Conservation (phyloP, 805 yeast species). For the Zygosaccharomyces siamensis region DNA sequence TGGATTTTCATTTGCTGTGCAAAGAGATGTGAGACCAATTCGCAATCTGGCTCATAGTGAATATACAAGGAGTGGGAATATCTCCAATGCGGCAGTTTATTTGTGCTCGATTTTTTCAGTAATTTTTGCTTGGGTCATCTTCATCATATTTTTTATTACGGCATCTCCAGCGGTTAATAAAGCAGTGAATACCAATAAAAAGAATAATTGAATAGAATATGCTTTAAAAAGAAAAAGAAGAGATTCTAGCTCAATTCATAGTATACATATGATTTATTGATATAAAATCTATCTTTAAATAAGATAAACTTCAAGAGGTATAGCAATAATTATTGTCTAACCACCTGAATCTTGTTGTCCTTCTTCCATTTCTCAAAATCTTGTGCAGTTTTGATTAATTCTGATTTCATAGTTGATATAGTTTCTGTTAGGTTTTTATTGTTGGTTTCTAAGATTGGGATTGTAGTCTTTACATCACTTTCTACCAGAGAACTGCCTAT, state of each 20-base stretch:
- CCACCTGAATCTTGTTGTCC: constrained; percentile 35
- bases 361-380: constrained; percentile 35
- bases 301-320: neutral
- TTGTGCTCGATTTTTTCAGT: constrained; percentile 67
- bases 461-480: constrained; percentile 72
- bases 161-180: constrained; percentile 16
- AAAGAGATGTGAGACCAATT: constrained; percentile 68
- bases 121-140: constrained; percentile 67
- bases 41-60: constrained; percentile 96
- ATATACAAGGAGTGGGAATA: constrained; percentile 87
- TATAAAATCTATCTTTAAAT: neutral
- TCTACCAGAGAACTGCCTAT: constrained; percentile 89
- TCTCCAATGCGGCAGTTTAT: constrained; percentile 91
- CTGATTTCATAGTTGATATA: constrained; percentile 28
- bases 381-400: constrained; percentile 29
- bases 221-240: neutral
- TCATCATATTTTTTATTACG: constrained; percentile 56
- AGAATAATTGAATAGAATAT: constrained; percentile 15
- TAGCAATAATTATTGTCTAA: constrained; percentile 21
- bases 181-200: constrained; percentile 18
- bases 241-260: neutral
- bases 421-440: constrained; percentile 39
- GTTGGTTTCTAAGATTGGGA: constrained; percentile 56
- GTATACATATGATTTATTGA: neutral
- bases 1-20: constrained; percentile 66